Conservation (phyloP, 1,284 basidiomycete species). For the Phylloporus sp. region DNA sequence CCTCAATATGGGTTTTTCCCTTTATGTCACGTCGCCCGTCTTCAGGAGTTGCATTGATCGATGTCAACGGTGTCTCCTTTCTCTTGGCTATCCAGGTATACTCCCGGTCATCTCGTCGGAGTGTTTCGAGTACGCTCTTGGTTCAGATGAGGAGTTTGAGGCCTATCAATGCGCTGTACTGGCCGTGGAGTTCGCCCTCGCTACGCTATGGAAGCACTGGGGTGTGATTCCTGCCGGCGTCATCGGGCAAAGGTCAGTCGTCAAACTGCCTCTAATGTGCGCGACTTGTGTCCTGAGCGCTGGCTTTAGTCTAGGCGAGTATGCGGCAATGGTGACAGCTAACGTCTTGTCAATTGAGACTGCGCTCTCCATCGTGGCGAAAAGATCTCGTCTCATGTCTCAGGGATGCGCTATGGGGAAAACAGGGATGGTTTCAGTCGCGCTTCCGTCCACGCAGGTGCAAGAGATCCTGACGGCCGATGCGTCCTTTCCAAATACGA, state of each 20-base stretch:
- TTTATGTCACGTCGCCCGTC: constrained; percentile 56
- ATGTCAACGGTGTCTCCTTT: constrained; percentile 59
- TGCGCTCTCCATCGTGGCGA: constrained; percentile 66
- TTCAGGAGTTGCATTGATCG: constrained; percentile 62
- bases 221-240: constrained; percentile 64
- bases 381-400: constrained; percentile 62
- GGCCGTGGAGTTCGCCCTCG: constrained; percentile 66
- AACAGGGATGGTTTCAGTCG: constrained; percentile 70
- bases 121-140: constrained; percentile 19
- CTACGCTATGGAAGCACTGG: constrained; percentile 70
- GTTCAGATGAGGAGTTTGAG: constrained; percentile 45
- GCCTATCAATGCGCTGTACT: constrained; percentile 65
- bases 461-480: constrained; percentile 46
- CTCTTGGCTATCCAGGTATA: constrained; percentile 60
- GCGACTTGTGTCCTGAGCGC: background rate
- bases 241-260: constrained; percentile 69
- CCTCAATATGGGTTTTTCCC: constrained; percentile 64
- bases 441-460: constrained; percentile 47
- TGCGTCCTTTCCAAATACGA: constrained; percentile 46
- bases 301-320: constrained; percentile 68
- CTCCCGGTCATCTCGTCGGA: constrained; percentile 50
- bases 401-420: constrained; percentile 50
- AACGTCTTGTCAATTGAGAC: constrained; percentile 62
- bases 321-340: constrained; percentile 68
- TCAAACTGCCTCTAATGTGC: background rate